A percentile compares a stretch with the other conserved stretches of the same genome.
phyloP scores from a whole-genome alignment of 2,329 filamentous ascomycete genomes.

The Colletotrichum tofieldiae region DNA sequence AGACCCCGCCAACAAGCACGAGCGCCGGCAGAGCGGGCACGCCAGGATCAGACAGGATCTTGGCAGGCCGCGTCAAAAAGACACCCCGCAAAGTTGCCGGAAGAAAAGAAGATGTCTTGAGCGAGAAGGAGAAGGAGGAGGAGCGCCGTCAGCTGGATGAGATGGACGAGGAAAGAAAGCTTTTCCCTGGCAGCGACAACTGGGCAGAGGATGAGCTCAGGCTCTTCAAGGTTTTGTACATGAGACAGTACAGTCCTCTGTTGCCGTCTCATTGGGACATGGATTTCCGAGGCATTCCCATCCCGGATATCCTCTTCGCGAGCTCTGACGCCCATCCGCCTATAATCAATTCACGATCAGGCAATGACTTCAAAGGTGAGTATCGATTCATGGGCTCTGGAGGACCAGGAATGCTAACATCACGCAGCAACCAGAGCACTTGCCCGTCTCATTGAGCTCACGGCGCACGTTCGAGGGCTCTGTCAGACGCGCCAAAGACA shows the following conservation, averaged over 20 bases:
- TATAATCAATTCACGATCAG: slow-evolving; percentile 56
- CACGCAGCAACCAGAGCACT: slow-evolving; percentile 57
- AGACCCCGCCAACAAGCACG: slow-evolving; percentile 38
- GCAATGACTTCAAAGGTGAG: slow-evolving; percentile 56
- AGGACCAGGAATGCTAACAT: slow-evolving; percentile 39
- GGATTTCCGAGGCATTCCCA: slow-evolving; percentile 58
- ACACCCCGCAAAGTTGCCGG: slow-evolving; percentile 22
- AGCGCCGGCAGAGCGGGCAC: slow-evolving; percentile 35
- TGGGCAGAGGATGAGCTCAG: slow-evolving; percentile 68
- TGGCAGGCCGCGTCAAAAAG: slow-evolving; percentile 38
- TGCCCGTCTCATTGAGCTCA: slow-evolving; percentile 58
- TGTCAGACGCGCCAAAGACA: slow-evolving; percentile 54
- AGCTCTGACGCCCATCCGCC: slow-evolving; percentile 51
- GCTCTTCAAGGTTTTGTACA: slow-evolving; percentile 60
- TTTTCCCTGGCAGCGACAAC: slow-evolving; percentile 60
- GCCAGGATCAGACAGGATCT: slow-evolving; percentile 31
- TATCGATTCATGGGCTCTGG: background rate
- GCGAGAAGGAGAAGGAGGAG: slow-evolving; percentile 36
- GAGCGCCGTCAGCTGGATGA: slow-evolving; percentile 34
- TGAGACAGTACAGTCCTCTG: slow-evolving; percentile 59
- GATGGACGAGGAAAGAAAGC: slow-evolving; percentile 61
- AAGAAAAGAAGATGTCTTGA: slow-evolving; percentile 35
- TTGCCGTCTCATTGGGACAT: slow-evolving; percentile 59
- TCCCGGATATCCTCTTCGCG: slow-evolving; percentile 56
- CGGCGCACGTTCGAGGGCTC: slow-evolving; percentile 52